Evolutionary conservation across 176 grass and related monocot species (phyloP), one percentile per base, ranked within the genome.

Genomic region (Cymbopogon citratus): DNA sequence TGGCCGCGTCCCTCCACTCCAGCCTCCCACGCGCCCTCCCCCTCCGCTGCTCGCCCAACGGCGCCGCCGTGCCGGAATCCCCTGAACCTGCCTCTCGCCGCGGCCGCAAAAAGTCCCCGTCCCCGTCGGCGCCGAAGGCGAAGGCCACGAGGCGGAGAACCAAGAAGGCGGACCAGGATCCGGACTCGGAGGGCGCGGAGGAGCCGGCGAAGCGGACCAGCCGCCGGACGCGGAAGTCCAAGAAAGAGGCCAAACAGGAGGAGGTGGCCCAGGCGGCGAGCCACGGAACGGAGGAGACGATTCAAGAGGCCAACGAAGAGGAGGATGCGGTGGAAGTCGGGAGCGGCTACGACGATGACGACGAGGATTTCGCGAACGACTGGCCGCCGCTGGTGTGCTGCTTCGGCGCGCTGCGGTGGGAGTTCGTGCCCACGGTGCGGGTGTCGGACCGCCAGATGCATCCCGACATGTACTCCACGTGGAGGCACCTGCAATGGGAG

Each of bases 371-470:
- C 25, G 69, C 85, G 18, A 62, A 86, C 75, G 78, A 79, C 6
- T 83, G 83, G 43, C 87, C 92, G 66, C 88, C 87, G 43, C 87
- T 94, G 62, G 84, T 93, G 24, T 95, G 96, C 85, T 93, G 87
- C 85, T 90, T 95, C 82, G 92, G 92, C 16, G 90, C 90, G 71
- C 88, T 83, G 38, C 86, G 87, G 70, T 87, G 92, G 83, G 96
- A 98, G 78, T 98, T 95, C 84, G 84, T 95, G 38, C 90, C 96
- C 2, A 91, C 86, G 3, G 96, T 98, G 68, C 88, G 87, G 25
- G 88, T 98, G 81, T 95, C 92, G 38, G 90, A 98, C 63, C 70
- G 77, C 56, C 92, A 90, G 90, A 98, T 93, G 92, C 86, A 95
- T 43, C 85, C 92, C 3, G 96, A 98, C 85, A 38, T 66, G 49